These are phyloP conservation scores for Lachnellula cervina DNA, from an alignment of 2,329 filamentous ascomycete genomes.

Conservation along the genomic window DNA sequence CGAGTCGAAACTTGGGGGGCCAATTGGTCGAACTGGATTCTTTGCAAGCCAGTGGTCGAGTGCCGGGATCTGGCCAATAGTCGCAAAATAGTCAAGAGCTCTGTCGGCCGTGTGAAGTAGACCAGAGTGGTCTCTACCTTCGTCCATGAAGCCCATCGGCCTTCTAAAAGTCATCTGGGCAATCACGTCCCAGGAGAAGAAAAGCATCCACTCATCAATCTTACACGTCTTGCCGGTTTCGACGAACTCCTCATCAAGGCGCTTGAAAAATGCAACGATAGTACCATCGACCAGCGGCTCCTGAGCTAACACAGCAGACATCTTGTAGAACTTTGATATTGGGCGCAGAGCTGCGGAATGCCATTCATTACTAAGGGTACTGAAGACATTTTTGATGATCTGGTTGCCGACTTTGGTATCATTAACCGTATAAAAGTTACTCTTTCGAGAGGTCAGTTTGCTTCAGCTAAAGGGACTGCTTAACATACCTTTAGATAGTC, in stretches of 20 bases:
- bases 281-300: constrained; percentile 31
- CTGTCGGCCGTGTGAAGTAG: constrained; percentile 26
- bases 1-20: constrained; percentile 12
- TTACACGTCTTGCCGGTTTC: constrained; percentile 31
- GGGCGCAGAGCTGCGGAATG: constrained; percentile 19
- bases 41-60: constrained; percentile 19
- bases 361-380: constrained; percentile 14
- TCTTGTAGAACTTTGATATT: constrained; percentile 28
- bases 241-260: constrained; percentile 33
- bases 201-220: constrained; percentile 39
- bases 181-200: constrained; percentile 37
- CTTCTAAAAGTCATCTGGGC: constrained; percentile 37
- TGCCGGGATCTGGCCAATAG: constrained; percentile 23
- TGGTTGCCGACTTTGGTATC: constrained; percentile 15
- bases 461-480: background rate
- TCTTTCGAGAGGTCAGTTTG: constrained; percentile 5
- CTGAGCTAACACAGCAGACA: constrained; percentile 11
- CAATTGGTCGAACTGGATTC: constrained; percentile 16
- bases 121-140: constrained; percentile 31
- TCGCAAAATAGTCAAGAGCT: constrained; percentile 32
- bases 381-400: constrained; percentile 21
- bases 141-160: constrained; percentile 36
- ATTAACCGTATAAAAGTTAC: constrained; percentile 21
- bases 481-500: constrained; percentile 19
- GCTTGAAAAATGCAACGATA: constrained; percentile 30